Conservation (phyloP, 2,329 filamentous ascomycete genomes). For the Pseudomassariella vexata region DNA sequence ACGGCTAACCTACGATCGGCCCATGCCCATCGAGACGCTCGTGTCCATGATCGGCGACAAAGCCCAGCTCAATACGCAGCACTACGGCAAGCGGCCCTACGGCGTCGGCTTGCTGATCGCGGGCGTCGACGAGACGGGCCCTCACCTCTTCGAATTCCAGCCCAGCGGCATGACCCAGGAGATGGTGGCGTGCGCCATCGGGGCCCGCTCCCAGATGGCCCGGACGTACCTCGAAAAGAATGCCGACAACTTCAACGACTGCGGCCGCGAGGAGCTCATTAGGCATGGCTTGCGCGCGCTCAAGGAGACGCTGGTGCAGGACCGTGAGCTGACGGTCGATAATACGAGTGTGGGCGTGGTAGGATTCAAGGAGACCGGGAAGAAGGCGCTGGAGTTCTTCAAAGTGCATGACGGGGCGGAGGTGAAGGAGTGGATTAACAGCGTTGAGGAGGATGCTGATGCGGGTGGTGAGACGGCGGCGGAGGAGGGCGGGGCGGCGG, state of each 20-base stretch:
- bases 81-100: slow-evolving; percentile 94
- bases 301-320: slow-evolving; percentile 93
- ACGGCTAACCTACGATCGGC: slow-evolving; percentile 90
- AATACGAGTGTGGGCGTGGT: slow-evolving; percentile 91
- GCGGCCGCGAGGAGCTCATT: slow-evolving; percentile 78
- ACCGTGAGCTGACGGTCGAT: slow-evolving; percentile 95
- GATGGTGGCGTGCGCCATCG: slow-evolving; percentile 95
- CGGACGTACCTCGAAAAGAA: slow-evolving; percentile 94
- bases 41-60: slow-evolving; percentile 91
- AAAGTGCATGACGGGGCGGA: slow-evolving; percentile 87
- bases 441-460: slow-evolving; percentile 53
- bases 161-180: slow-evolving; percentile 93
- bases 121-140: slow-evolving; percentile 87
- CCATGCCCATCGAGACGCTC: slow-evolving; percentile 84
- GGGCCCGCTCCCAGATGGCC: slow-evolving; percentile 94
- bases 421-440: slow-evolving; percentile 79
- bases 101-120: slow-evolving; percentile 90
- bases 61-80: slow-evolving; percentile 95
- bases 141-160: slow-evolving; percentile 98
- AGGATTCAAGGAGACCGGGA: slow-evolving; percentile 50
- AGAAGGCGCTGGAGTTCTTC: slow-evolving; percentile 68
- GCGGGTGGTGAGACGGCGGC: slow-evolving; percentile 30
- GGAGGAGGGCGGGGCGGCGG: slow-evolving; percentile 34
- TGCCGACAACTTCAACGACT: slow-evolving; percentile 73
- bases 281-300: slow-evolving; percentile 84